Conservation (phyloP, 441 rosid genomes). For the Corymbia citriodora region DNA sequence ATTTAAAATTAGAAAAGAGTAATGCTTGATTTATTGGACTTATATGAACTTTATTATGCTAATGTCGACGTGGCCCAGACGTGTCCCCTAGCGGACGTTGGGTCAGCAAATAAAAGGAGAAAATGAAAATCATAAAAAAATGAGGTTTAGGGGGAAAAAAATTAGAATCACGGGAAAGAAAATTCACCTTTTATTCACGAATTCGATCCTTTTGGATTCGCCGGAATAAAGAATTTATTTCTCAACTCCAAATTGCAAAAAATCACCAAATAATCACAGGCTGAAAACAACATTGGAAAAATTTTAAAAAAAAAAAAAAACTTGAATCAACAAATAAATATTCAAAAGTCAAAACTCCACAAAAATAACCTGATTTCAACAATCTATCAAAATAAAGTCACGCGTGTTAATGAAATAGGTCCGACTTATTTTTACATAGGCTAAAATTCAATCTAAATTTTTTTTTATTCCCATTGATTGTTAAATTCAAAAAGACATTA, state of each 20-base stretch:
- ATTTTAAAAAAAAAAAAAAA: neutral
- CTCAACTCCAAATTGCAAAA: neutral
- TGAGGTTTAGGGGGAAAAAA: neutral
- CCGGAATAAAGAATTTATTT: neutral
- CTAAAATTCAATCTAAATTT: neutral
- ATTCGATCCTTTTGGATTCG: neutral
- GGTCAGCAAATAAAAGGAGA: neutral
- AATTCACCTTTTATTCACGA: neutral
- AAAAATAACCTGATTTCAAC: rapidly evolving
- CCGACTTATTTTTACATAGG: neutral
- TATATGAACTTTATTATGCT: neutral
- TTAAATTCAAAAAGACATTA: neutral
- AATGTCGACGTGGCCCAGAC: neutral
- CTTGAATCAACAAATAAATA: neutral
- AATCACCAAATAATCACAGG: too few relatives aligned
- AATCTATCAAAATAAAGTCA: neutral
- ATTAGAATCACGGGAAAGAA: neutral
- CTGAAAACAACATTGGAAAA: too few relatives aligned
- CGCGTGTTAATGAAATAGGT: rapidly evolving
- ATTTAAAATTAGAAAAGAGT: neutral
- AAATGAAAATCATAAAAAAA: neutral
- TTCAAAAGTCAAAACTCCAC: neutral
- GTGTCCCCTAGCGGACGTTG: neutral
- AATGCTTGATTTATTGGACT: neutral
- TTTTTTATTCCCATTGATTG: rapidly evolving